A percentile compares a stretch with the other conserved stretches of the same genome.
Evolutionary conservation across 2,329 filamentous ascomycete genomes (phyloP).

Genomic region (Verticillium isaacii): DNA sequence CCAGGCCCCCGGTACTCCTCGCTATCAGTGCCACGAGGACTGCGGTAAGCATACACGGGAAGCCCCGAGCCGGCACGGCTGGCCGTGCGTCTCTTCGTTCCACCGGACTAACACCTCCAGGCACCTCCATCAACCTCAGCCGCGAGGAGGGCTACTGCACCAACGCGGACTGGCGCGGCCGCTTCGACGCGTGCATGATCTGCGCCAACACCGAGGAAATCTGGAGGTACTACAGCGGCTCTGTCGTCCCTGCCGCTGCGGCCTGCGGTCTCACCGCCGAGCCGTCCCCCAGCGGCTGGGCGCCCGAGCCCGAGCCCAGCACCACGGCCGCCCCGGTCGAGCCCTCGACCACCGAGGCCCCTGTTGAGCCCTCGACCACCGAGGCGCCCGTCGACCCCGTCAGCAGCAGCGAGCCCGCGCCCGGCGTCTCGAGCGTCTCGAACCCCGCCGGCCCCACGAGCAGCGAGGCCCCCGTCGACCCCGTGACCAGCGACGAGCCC

Average conservation of each 20-base stretch:
- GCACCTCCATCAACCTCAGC: constrained; percentile 26
- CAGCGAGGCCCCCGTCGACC: background rate
- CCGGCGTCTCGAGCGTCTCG: background rate
- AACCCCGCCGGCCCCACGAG: background rate
- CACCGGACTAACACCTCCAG: background rate
- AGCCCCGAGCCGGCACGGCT: background rate
- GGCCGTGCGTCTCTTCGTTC: background rate
- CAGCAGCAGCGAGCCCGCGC: background rate
- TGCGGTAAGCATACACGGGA: constrained; percentile 29
- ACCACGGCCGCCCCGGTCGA: background rate
- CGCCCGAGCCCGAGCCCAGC: background rate
- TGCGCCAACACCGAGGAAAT: constrained; percentile 38
- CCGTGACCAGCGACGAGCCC: background rate
- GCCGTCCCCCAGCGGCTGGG: constrained; percentile 7
- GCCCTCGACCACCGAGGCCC: background rate
- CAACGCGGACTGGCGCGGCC: constrained; percentile 29
- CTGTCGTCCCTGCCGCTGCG: constrained; percentile 24
- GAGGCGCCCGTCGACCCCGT: background rate
- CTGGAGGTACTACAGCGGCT: constrained; percentile 37
- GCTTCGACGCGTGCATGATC: constrained; percentile 35
- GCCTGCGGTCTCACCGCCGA: constrained; percentile 6
- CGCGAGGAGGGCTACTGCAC: constrained; percentile 28
- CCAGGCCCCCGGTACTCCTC: constrained; percentile 37
- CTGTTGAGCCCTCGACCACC: background rate
- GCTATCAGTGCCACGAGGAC: constrained; percentile 40